phyloP scores from a whole-genome alignment of 2,329 filamentous ascomycete genomes.

The Penicillium sp. region DNA sequence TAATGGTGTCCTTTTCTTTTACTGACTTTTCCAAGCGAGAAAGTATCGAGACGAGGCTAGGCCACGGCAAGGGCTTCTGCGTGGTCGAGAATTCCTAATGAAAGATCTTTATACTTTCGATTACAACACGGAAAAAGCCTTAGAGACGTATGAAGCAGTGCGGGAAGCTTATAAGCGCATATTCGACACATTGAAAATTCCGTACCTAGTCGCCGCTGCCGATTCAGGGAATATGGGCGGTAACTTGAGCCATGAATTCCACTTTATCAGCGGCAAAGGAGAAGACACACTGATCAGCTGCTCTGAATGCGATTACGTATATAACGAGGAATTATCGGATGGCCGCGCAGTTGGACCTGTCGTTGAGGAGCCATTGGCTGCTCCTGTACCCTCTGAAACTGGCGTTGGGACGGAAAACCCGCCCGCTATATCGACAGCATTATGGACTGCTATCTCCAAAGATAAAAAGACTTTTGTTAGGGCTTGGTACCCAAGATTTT shows the following conservation, averaged over 20 bases:
- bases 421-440: conserved; percentile 32
- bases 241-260: conserved; percentile 89
- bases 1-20: neutral
- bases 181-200: conserved; percentile 77
- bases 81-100: conserved; percentile 92
- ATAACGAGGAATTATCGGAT: conserved; percentile 81
- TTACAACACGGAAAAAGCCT: conserved; percentile 59
- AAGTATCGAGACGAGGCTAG: conserved; percentile 94
- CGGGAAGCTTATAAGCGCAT: conserved; percentile 69
- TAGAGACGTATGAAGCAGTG: conserved; percentile 75
- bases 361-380: conserved; percentile 1
- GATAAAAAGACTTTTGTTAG: conserved; percentile 67
- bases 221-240: conserved; percentile 97
- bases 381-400: conserved; percentile 23
- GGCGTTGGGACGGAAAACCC: conserved; percentile 19
- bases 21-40: conserved; percentile 52
- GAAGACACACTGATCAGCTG: conserved; percentile 85
- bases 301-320: conserved; percentile 66
- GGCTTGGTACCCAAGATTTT: conserved; percentile 60
- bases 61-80: conserved; percentile 80
- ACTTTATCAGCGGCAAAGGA: conserved; percentile 72
- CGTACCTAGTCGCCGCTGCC: conserved; percentile 79
- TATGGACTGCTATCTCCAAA: conserved; percentile 39
- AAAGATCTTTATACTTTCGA: conserved; percentile 99
- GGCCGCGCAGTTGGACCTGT: conserved; percentile 27